A percentile compares a stretch with the other conserved stretches of the same genome.
phyloP scores from a whole-genome alignment of 768 basidiomycete species.

The Zangia roseola region DNA sequence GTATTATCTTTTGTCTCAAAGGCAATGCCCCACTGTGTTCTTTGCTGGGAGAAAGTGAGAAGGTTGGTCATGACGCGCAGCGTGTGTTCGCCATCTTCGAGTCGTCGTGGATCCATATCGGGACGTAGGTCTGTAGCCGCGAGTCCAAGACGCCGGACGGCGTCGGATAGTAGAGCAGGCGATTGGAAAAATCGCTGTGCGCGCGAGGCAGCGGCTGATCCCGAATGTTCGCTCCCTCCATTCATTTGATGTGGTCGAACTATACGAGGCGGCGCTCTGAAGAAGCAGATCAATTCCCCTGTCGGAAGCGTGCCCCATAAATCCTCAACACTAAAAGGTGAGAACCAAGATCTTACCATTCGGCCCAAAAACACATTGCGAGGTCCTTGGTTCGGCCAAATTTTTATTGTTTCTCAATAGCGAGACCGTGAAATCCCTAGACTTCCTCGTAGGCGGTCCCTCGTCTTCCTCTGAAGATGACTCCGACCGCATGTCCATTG shows the following conservation, averaged over 20 bases:
- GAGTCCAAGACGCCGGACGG: conserved; percentile 60
- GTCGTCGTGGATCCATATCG: conserved; percentile 41
- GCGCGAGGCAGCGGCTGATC: conserved; percentile 33
- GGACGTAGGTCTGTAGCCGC: conserved; percentile 57
- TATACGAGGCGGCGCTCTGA: conserved; percentile 70
- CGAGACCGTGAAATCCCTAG: conserved; percentile 51
- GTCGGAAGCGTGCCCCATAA: conserved; percentile 2
- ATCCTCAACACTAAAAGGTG: not conserved
- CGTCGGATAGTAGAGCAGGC: conserved; percentile 70
- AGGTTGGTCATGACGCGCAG: conserved; percentile 79
- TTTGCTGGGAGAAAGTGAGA: conserved; percentile 55
- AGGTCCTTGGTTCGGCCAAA: conserved; percentile 79
- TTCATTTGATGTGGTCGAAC: conserved; percentile 48
- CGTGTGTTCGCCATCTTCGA: conserved; percentile 56
- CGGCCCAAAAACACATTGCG: conserved; percentile 86
- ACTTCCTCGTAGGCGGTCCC: conserved; percentile 35
- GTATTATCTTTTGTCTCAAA: conserved; percentile 39
- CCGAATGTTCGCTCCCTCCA: conserved; percentile 44
- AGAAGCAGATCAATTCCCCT: conserved; percentile 90
- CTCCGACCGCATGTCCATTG: conserved; percentile 49
- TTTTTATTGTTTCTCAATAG: conserved; percentile 69
- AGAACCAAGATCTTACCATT: conserved; percentile 55
- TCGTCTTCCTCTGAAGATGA: conserved; percentile 73
- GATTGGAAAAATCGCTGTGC: conserved; percentile 51
- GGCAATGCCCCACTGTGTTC: conserved; percentile 38